These are phyloP conservation scores for Colletotrichum lupini DNA, from an alignment of 2,329 filamentous ascomycete species.

Conservation along the genomic window DNA sequence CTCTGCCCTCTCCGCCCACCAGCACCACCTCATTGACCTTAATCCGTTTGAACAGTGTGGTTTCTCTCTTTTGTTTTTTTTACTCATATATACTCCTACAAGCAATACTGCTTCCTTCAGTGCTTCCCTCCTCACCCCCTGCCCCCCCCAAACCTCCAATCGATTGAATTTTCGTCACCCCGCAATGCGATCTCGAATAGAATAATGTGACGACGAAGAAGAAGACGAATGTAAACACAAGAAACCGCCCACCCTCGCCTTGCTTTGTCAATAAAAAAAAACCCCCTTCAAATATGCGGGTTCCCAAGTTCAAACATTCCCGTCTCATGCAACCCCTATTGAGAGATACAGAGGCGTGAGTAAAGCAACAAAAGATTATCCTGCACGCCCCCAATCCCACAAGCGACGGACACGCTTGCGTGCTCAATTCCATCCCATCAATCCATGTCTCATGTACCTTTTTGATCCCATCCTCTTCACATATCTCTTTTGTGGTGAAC, in stretches of 20 bases:
- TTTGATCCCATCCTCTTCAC: background rate
- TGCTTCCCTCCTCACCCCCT: too few species aligned
- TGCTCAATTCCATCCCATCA: conserved; percentile 25
- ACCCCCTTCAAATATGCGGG: conserved; percentile 15
- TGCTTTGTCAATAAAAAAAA: conserved; percentile 7
- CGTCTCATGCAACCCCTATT: conserved; percentile 16
- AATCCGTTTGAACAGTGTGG: background rate
- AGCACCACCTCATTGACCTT: too few species aligned
- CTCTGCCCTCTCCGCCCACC: too few species aligned
- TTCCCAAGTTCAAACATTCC: conserved; percentile 16
- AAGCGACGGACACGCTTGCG: background rate
- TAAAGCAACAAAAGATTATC: conserved; percentile 15
- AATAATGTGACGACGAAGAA: background rate
- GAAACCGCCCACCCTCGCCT: conserved; percentile 25
- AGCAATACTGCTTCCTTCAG: conserved; percentile 1
- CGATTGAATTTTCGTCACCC: conserved; percentile 24
- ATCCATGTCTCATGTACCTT: conserved; percentile 27
- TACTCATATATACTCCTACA: conserved; percentile 29
- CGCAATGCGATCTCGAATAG: conserved; percentile 27
- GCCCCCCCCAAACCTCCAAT: background rate
- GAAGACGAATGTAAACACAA: background rate
- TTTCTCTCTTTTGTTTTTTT: background rate
- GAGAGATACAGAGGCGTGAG: background rate
- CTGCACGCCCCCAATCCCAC: conserved; percentile 20
- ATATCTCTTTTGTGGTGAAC: background rate